These are phyloP conservation scores for Plasmodium cynomolgi DNA, from an alignment of 169 alveolate species.

Conservation along the genomic window DNA sequence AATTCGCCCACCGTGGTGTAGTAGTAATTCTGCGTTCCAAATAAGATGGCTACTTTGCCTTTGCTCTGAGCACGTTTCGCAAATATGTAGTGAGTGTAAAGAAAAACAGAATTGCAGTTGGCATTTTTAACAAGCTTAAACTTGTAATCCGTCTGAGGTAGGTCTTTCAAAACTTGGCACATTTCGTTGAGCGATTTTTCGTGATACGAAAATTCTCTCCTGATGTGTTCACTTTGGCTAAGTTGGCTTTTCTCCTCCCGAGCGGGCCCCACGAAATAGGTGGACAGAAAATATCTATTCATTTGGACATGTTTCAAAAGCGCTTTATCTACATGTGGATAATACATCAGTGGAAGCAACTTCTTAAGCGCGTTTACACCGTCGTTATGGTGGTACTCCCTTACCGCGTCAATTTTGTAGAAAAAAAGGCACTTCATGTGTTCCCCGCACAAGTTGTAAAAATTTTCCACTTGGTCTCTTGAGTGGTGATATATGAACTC, in stretches of 20 bases:
- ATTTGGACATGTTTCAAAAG: not conserved
- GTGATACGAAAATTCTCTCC: slow-evolving; percentile 24
- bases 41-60: slow-evolving; percentile 43
- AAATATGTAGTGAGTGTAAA: slow-evolving; percentile 49
- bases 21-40: slow-evolving; percentile 46
- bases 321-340: not conserved
- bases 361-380: slow-evolving; percentile 24
- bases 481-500: slow-evolving; percentile 10
- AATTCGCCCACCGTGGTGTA: slow-evolving; percentile 14
- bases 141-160: slow-evolving; percentile 18
- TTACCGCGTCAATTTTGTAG: not conserved
- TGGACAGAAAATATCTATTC: slow-evolving; percentile 33
- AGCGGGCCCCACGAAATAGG: not conserved
- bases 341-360: slow-evolving; percentile 35
- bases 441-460: slow-evolving; percentile 14
- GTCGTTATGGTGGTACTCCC: not conserved
- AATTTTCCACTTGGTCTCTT: slow-evolving; percentile 1
- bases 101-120: slow-evolving; percentile 9
- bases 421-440: slow-evolving; percentile 23
- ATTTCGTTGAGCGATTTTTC: slow-evolving; percentile 40
- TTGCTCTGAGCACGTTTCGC: not conserved
- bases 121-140: slow-evolving; percentile 21
- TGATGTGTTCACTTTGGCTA: slow-evolving; percentile 30
- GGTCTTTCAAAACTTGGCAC: slow-evolving; percentile 18
- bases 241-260: slow-evolving; percentile 19